Evolutionary conservation across 139 green algal genomes (phyloP), one percentile per base, ranked within the genome.

Genomic region (Chlorella sp.): DNA sequence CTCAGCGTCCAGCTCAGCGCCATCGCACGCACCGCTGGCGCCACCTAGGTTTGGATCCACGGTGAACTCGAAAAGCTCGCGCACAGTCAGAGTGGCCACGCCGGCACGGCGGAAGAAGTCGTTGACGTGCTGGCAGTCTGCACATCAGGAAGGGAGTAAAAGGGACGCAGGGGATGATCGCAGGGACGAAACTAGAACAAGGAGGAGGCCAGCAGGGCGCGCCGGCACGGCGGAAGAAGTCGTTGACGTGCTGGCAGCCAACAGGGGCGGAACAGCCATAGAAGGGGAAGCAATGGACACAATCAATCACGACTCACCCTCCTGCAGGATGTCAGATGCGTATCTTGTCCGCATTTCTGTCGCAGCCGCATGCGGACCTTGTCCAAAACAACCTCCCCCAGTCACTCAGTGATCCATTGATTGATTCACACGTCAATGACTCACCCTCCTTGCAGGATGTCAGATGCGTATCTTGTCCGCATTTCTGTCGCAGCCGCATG

Each of bases 51-150:
- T 91, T 0, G 98, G 96, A 93, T 99, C 98, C 57, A 98, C 97
- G 37, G 96, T 95, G 93, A 99, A 99, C 78, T 99, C 98, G 93
- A 99, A 99, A 64, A 99, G 93, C 95, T 99, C 98, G 15, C 96
- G 89, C 81, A 96, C 95, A 0, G 93, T 96, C 85, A 99, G 92
- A 34, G 95, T 96, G 64, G 94, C 94, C 53, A 99, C 94, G 81
- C 95, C 95, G 9, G 92, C 92, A 28, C 95, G 91, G 36, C 91
- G 89, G 92, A 99, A 99, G 92, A 97, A 99, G 89, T 97, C 95
- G 91, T 98, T 98, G 60, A 99, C 86, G 91, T 99, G 98, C 76
- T 93, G 80, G 88, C 94, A 97, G 92, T 99, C 98, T 88, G 83
- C 24, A 36, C 40, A 12, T 12, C 22, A 77, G 40, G 85, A 78